Evolutionary conservation across 257 asterid genomes (phyloP), one percentile per base, ranked within the genome.

Genomic region (Echium plantagineum): DNA sequence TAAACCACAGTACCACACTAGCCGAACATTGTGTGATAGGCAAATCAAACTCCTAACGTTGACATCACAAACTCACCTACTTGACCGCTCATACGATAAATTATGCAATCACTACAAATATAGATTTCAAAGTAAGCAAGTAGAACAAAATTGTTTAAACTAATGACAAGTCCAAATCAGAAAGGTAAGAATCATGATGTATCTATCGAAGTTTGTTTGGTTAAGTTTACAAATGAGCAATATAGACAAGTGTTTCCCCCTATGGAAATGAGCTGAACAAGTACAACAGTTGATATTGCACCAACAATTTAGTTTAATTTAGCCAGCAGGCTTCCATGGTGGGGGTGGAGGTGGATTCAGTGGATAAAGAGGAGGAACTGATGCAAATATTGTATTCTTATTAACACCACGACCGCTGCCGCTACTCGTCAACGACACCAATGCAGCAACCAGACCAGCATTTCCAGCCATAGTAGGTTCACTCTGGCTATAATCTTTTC

Each of bases 381-480:
- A 81, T 0, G 94, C 67, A 68, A 90, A 90, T 12, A 90, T 85
- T 0, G 74, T 58, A 70, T 87, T 90, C 65, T 64, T 87, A 30
- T 87, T 87, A 4, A 87, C 80, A 18, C 94, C 81, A 59, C 26
- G 18, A 28, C 77, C 83, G 10, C 77, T 82, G 10, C 83, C 87
- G 52, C 79, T 78, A 55, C 70, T 31, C 21, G 96, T 80, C 42
- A 90, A 80, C 12, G 98, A 82, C 59, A 85, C 89, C 8, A 90
- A 72, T 42, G 96, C 94, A 0, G 98, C 95, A 59, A 85, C 89
- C 7, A 90, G 79, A 35, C 95, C 98, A 28, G 98, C 98, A 67
- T 90, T 90, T 28, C 93, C 98, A 1, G 94, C 87, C 18, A 90
- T 2, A 24, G 98, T 87, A 42, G 95, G 96, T 77, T 90, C 98